Base-by-base conservation (phyloP, 306 rosid species). In the Lathyrus tuberosus region DNA sequence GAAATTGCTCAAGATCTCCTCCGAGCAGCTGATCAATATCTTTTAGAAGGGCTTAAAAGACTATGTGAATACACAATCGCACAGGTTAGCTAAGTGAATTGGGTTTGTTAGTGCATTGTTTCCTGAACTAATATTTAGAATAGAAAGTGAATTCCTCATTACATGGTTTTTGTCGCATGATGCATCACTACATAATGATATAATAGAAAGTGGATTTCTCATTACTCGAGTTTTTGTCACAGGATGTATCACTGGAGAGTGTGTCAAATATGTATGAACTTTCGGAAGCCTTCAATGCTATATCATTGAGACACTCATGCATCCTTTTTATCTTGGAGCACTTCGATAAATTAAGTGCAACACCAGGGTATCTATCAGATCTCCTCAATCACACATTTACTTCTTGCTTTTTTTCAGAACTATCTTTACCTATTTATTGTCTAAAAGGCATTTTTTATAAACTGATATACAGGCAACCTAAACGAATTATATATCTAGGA, bases 11-110 rank as follows among this genome's bases (percentile, higher is more conserved):
- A 94, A 82, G 99, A 94, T 89, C 97, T 91, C 57, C 97, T 94
- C 65, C 78, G 97, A 84, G 99, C 96, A 73, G 99, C 99, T 38
- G 99, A 94, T 87, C 97, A 94, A 80, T 94, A 94, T 87, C 99
- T 94, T 76, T 79, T 94, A 79, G 97, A 91, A 84, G 99, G 99
- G 69, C 95, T 94, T 60, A 94, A 94, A 86, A 91, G 95, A 78
- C 90, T 85, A 65, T 94, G 96, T 28, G 99, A 94, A 77, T 94
- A 88, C 82, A 83, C 96, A 2, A 91, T 94, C 41, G 99, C 97
- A 62, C 97, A 87, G 92, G 99, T 94, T 79, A 74, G 83, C 70
- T 30, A 33, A 28, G 41, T 54, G 70, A 37, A 8, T 41, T 66
- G 31, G 8, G 67, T 74, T 43, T 22, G 38, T 26, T 64, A 15